phyloP scores from a whole-genome alignment of 768 basidiomycete species.

The Tricholoma bakamatsutake region DNA sequence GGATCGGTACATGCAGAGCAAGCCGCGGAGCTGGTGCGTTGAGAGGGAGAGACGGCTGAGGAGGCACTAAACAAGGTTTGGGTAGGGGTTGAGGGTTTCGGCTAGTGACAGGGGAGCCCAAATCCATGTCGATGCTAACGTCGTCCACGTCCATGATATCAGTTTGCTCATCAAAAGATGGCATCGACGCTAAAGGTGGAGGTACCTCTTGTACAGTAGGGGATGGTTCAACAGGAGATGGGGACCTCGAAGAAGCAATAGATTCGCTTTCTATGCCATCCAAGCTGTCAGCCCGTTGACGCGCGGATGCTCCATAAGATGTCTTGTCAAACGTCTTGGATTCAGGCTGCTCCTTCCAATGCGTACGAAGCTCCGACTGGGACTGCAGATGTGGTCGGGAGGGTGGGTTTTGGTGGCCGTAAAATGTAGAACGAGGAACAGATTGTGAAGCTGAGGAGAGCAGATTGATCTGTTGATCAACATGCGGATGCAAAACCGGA shows the following conservation, averaged over 20 bases:
- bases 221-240: neutral
- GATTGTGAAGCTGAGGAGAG: conserved; percentile 5
- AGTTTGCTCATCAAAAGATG: neutral
- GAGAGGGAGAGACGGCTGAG: neutral
- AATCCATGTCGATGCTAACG: neutral
- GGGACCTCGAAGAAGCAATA: conserved; percentile 5
- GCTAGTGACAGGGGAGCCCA: neutral
- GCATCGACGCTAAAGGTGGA: neutral
- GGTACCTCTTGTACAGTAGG: neutral
- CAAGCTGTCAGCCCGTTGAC: conserved; percentile 4
- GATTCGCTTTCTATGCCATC: conserved; percentile 6
- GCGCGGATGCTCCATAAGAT: conserved; percentile 10
- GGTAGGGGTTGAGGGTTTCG: neutral
- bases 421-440: conserved; percentile 4
- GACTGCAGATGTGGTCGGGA: conserved; percentile 5
- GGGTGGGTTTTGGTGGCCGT: neutral
- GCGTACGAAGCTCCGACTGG: conserved; percentile 10
- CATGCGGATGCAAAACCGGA: neutral
- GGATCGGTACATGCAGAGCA: neutral
- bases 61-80: neutral
- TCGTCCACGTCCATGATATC: neutral
- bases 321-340: conserved; percentile 4
- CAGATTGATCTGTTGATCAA: conserved; percentile 2
- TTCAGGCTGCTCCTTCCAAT: conserved; percentile 11
- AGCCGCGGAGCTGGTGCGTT: conserved; percentile 2